Base-by-base conservation (phyloP, 108 stramenopile genomes). In the Skeletonema menzelii region DNA sequence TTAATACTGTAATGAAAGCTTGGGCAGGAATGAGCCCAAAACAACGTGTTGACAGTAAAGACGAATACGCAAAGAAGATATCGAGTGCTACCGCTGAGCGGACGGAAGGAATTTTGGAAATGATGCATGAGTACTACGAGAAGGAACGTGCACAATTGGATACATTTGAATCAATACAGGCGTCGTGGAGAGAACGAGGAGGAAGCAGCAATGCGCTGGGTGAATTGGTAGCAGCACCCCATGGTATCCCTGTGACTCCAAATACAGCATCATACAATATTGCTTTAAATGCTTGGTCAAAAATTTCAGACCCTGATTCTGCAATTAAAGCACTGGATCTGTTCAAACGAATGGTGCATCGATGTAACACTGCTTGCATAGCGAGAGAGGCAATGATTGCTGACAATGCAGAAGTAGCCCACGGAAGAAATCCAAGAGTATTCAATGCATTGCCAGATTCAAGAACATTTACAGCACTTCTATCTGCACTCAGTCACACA, bases 231-330 rank as follows among this genome's bases (percentile, higher is more conserved):
- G 44, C 14, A 14, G 27, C 63, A 28, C 69, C 82, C 2, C 46
- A 38, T 8, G 37, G 73, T 65, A 12, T 42, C 0, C 58, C 44
- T 0, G 71, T 87, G 24, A 56, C 70, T 12, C 89, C 89, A 13
- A 68, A 74, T 42, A 75, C 85, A n/a, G 60, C 82, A 31, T 85
- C 79, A 6, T 88, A 78, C 70, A 88, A 88, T 46, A 79, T 70
- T 37, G 69, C 87, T 13, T 58, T 91, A 26, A 79, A 81, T 40
- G 91, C 88, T 26, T 88, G 86, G 86, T 53, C 73, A 17, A 77
- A 79, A 63, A 74, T 73, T 55, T 57, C 68, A 8, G 72, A 83
- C 58, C 40, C 22, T 8, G 62, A 65, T 4, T 69, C 85, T 49
- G 31, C 82, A 1, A 6, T 13, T 4, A 61, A 46, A 20, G 88